Evolutionary conservation across 1,284 basidiomycete species (phyloP).

Genomic region (Ceraceosorus guamensis): DNA sequence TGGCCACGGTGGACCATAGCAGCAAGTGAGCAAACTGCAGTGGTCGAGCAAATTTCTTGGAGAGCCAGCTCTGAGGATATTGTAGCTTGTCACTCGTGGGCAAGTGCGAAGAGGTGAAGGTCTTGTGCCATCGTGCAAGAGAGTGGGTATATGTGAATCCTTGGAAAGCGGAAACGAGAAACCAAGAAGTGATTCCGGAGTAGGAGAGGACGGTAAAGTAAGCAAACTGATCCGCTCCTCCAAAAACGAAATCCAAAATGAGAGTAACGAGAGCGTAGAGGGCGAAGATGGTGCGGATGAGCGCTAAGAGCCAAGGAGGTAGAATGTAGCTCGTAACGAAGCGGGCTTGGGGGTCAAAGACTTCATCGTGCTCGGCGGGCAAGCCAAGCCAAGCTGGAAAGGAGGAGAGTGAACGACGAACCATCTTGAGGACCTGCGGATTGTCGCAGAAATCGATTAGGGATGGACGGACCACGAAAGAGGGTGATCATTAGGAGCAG

Average conservation of each 20-base stretch:
- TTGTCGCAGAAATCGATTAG: no score
- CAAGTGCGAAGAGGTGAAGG: background rate
- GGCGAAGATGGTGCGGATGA: slow-evolving; percentile 54
- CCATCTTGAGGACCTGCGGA: no score
- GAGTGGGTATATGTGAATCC: slow-evolving; percentile 14
- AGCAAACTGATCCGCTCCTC: slow-evolving; percentile 25
- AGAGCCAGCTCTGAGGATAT: slow-evolving; percentile 13
- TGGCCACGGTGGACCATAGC: slow-evolving; percentile 18
- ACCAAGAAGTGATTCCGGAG: slow-evolving; percentile 23
- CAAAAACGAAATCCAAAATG: slow-evolving; percentile 49
- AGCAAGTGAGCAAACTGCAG: slow-evolving; percentile 18
- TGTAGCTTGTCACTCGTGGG: background rate
- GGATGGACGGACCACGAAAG: no score
- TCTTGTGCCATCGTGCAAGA: slow-evolving; percentile 12
- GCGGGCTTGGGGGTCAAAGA: slow-evolving; percentile 57
- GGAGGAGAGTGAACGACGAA: background rate
- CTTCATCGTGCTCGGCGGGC: slow-evolving; percentile 12
- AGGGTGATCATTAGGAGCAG: no score
- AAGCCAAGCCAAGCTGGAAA: slow-evolving; percentile 29
- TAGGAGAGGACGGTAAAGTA: slow-evolving; percentile 19
- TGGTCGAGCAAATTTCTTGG: slow-evolving; percentile 8
- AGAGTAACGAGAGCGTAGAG: slow-evolving; percentile 56
- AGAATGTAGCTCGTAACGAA: slow-evolving; percentile 60
- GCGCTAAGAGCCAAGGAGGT: slow-evolving; percentile 53
- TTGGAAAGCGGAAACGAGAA: slow-evolving; percentile 20